Evolutionary conservation across 2,329 filamentous ascomycete genomes (phyloP).

Genomic region (Trichoderma afroharzianum): DNA sequence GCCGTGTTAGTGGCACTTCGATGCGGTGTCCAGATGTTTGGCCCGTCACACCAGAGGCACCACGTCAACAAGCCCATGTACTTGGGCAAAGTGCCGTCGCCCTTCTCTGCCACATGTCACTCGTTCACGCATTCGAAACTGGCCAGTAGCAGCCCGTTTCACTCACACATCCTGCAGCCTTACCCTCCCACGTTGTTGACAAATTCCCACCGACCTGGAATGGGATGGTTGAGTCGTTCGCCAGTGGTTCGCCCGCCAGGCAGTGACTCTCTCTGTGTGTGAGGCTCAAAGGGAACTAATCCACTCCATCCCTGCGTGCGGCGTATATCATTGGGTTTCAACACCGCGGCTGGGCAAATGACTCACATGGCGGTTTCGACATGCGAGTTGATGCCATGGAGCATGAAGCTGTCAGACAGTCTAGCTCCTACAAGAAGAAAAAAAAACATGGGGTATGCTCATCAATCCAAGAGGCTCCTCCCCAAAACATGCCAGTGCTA

Average conservation of each 20-base stretch:
- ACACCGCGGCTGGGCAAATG: background rate
- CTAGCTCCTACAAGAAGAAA: background rate
- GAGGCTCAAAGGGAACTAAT: background rate
- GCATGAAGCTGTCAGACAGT: conserved; percentile 5
- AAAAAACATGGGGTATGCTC: background rate
- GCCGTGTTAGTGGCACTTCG: background rate
- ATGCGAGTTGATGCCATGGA: background rate
- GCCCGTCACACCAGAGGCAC: background rate
- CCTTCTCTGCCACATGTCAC: background rate
- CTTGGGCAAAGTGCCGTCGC: background rate
- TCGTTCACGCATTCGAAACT: background rate
- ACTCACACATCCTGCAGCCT: conserved; percentile 17
- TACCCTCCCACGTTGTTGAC: background rate
- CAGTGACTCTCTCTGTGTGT: background rate
- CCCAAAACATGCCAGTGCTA: background rate
- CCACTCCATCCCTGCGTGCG: background rate
- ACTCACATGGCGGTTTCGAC: conserved; percentile 13
- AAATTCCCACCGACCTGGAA: background rate
- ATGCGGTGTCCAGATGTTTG: background rate
- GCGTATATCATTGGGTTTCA: background rate
- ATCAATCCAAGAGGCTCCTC: background rate
- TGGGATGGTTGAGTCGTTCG: background rate
- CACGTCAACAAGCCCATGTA: background rate
- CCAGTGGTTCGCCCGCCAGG: background rate
- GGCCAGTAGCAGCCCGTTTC: background rate